Percentiles rank a stretch among this genome's conserved stretches.
Evolutionary conservation across 73 alveolate genomes (phyloP).

Genomic region (Uronychia setigera): DNA sequence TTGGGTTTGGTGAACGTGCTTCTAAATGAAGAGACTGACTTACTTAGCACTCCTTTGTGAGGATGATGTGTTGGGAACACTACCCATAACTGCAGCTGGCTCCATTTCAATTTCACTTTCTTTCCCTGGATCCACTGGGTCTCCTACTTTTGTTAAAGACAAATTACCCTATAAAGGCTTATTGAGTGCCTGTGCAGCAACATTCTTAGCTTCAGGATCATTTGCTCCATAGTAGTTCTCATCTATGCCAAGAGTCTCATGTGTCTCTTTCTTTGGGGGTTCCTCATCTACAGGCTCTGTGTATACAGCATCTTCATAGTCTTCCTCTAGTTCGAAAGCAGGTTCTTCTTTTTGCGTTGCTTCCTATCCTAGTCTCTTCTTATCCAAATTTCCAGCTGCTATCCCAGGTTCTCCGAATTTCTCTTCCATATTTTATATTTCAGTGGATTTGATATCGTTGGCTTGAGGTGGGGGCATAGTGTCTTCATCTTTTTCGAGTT

Average conservation of each 20-base stretch:
- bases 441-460: not conserved
- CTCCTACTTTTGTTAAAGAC: no score
- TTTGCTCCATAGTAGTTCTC: not conserved
- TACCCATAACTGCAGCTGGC: no score
- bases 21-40: not conserved
- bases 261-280: conserved; percentile 1
- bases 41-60: not conserved
- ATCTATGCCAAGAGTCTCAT: not conserved
- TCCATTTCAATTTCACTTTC: no score
- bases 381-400: no score
- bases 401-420: not conserved
- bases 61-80: not conserved
- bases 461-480: not conserved
- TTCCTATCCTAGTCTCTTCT: no score
- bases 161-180: not conserved
- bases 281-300: not conserved
- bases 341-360: no score
- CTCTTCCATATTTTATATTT: not conserved
- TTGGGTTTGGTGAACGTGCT: not conserved
- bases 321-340: not conserved
- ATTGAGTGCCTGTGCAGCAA: not conserved
- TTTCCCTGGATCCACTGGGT: no score
- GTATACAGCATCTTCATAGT: not conserved
- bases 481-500: not conserved
- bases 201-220: not conserved